phyloP scores from a whole-genome alignment of 75 land plant species.

The Larix kaempferi region DNA sequence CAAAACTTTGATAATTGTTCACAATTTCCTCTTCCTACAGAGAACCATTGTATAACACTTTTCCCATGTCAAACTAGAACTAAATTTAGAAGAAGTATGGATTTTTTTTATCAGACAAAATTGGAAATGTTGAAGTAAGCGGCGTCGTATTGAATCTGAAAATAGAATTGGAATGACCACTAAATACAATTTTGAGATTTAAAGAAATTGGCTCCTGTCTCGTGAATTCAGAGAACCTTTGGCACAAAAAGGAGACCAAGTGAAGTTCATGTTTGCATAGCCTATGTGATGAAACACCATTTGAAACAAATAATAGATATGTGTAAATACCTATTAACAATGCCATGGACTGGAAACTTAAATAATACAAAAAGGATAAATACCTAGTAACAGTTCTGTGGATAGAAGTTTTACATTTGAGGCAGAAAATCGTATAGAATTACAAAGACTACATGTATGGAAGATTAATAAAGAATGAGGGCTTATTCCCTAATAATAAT shows the following conservation, averaged over 20 bases:
- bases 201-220: not conserved
- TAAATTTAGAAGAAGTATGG: too few species aligned
- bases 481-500: not conserved
- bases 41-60: too few species aligned
- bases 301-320: not conserved
- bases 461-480: not conserved
- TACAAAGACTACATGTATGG: not conserved
- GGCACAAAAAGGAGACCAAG: not conserved
- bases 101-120: too few species aligned
- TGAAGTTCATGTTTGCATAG: not conserved
- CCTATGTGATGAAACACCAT: not conserved
- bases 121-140: too few species aligned
- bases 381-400: not conserved
- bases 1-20: too few species aligned
- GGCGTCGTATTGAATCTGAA: too few species aligned
- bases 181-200: not conserved
- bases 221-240: not conserved
- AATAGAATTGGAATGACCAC: not conserved
- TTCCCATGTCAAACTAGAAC: too few species aligned
- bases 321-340: not conserved
- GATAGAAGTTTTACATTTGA: not conserved
- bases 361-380: too few species aligned
- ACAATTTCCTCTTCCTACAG: too few species aligned
- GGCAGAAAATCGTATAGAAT: not conserved
- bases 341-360: too few species aligned